A percentile compares a stretch with the other conserved stretches of the same genome.
Evolutionary conservation across 139 green algal species (phyloP).

Genomic region (Spirogloea muscicola): DNA sequence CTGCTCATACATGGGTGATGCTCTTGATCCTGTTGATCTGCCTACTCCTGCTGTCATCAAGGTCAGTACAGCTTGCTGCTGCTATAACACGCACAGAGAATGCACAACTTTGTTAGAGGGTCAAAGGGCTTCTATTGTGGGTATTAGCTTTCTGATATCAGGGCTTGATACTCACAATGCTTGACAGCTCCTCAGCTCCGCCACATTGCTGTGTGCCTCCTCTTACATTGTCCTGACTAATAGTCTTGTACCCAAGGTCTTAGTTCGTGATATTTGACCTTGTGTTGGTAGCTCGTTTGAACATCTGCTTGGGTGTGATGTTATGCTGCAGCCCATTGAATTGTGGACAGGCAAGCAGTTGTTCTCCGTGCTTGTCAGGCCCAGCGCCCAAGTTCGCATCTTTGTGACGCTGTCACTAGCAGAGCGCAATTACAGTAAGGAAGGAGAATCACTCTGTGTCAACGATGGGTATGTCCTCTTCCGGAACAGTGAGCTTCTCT

Average conservation of each 20-base stretch:
- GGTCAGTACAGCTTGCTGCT: constrained; percentile 12
- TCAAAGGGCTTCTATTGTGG: no score
- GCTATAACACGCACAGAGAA: no score
- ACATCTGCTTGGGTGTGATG: background rate
- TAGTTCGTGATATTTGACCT: background rate
- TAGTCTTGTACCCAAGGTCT: background rate
- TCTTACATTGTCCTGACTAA: background rate
- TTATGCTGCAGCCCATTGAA: constrained; percentile 76
- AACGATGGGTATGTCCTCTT: constrained; percentile 88
- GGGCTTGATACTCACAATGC: no score
- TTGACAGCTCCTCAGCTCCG: no score
- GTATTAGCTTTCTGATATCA: no score
- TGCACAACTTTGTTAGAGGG: no score
- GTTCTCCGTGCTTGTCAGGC: constrained; percentile 74
- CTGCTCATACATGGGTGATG: constrained; percentile 70
- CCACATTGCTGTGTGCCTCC: no score
- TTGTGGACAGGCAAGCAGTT: constrained; percentile 99
- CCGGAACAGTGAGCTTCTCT: constrained; percentile 70
- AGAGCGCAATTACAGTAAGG: constrained; percentile 82
- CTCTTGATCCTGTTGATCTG: constrained; percentile 60
- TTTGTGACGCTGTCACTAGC: constrained; percentile 84
- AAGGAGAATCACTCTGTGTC: constrained; percentile 74
- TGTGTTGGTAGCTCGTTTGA: background rate
- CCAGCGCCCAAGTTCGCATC: constrained; percentile 51
- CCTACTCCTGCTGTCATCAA: constrained; percentile 53